Evolutionary conservation across 352 stramenopile species (phyloP), one percentile per base, ranked within the genome.

Genomic region (Pythium guiyangense): DNA sequence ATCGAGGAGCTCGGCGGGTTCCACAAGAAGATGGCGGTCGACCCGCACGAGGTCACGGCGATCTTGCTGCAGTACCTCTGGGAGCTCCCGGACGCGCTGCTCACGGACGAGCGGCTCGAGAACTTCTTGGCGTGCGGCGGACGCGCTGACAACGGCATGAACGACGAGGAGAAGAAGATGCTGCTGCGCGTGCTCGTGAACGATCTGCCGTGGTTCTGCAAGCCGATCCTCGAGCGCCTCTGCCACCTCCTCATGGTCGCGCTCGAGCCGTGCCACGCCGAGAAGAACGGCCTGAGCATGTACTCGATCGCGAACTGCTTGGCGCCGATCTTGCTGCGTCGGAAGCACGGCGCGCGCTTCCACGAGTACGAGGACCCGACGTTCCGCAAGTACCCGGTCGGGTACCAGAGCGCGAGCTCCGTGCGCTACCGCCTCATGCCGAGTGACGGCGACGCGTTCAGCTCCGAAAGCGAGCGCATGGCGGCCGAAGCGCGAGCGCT

Each of bases 21-120:
- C 60, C 81, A 92, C 62, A 87, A 86, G 46, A 80, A 85, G 45
- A 94, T 94, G 84, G 67, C 77, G 0, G 78, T 92, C 18, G 80
- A 94, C 48, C 70, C 80, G 22, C 84, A 94, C 53, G 84, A 94
- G 49, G 81, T 92, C 47, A 77, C 79, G 34, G 76, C 81, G 12
- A 86, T 94, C 51, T 31, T 94, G 37, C 72, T 87, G 18, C 81
- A 94, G 55, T 94, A 92, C 57, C 66, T 94, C 26, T 94, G 84
- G 84, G 84, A 94, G 53, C 63, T 94, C 4, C 82, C 84, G 2
- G 84, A 94, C 52, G 58, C 84, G 29, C 55, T 94, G n/a, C 66
- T 94, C 27, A 92, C 84, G 3, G 73, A 78, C 46, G 81, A 91
- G 52, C 74, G 77, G 1, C 51, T 88, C 8, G 77, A 94, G 51